A percentile compares a stretch with the other conserved stretches of the same genome.
These are phyloP conservation scores for Globisporangium paroecandrum DNA, from an alignment of 352 stramenopile genomes.

Conservation along the genomic window DNA sequence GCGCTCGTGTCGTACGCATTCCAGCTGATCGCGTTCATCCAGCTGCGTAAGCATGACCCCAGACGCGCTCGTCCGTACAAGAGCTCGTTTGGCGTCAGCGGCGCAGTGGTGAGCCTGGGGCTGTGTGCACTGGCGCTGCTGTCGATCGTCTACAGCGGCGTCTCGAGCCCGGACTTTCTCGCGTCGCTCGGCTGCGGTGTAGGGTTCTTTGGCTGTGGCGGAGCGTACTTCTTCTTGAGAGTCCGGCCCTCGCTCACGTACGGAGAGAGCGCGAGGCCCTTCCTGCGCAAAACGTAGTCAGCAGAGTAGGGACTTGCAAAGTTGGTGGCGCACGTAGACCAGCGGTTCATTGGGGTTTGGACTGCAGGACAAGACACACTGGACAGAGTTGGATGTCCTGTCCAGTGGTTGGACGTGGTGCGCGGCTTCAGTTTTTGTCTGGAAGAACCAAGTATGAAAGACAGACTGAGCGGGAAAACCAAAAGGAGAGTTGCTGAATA, in stretches of 20 bases:
- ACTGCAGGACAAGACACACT: no score
- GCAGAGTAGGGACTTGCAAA: neutral
- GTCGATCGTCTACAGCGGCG: constrained; percentile 65
- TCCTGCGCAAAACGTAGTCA: neutral
- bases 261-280: neutral
- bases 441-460: no score
- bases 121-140: constrained; percentile 45
- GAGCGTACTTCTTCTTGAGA: constrained; percentile 40
- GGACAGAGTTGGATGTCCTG: no score
- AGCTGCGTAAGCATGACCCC: constrained; percentile 47
- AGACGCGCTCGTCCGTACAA: constrained; percentile 42
- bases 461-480: no score
- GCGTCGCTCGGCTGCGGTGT: constrained; percentile 50
- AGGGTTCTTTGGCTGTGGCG: constrained; percentile 48
- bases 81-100: constrained; percentile 49
- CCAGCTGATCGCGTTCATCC: constrained; percentile 56
- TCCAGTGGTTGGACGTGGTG: neutral
- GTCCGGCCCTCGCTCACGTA: constrained; percentile 31
- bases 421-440: no score
- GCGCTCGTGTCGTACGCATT: constrained; percentile 63
- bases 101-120: constrained; percentile 38
- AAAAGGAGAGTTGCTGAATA: no score
- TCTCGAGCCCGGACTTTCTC: constrained; percentile 51
- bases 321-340: no score
- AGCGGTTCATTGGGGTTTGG: no score